These are phyloP conservation scores for Dendrocalamus sinicus DNA, from an alignment of 176 grass and related monocot species.

Conservation along the genomic window DNA sequence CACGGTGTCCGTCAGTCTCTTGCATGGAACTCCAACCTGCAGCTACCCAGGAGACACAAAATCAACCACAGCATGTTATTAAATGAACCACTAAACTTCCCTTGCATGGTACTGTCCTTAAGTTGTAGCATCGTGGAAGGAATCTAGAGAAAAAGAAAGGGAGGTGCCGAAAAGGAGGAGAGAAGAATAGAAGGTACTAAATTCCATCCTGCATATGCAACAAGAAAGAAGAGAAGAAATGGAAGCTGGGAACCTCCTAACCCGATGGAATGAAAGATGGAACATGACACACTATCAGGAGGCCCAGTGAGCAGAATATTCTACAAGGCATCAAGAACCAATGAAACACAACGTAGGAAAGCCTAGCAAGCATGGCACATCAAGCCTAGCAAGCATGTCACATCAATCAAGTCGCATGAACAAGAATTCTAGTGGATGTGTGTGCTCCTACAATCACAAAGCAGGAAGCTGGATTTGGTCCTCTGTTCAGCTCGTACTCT, in stretches of 20 bases:
- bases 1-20: conserved; percentile 86
- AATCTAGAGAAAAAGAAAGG: conserved; percentile 18
- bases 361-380: conserved; percentile 1
- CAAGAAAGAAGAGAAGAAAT: conserved; percentile 39
- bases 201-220: conserved; percentile 34
- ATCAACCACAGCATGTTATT: conserved; percentile 48
- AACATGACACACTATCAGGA: conserved; percentile 36
- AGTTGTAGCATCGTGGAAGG: conserved; percentile 2
- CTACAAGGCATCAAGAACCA: conserved; percentile 36
- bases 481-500: conserved; percentile 12
- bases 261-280: conserved; percentile 42
- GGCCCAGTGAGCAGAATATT: conserved; percentile 35
- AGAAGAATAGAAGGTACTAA: conserved; percentile 30
- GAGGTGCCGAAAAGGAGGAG: neutral
- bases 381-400: too few relatives aligned
- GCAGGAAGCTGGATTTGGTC: conserved; percentile 29
- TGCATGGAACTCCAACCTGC: conserved; percentile 92
- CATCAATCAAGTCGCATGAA: conserved; percentile 43
- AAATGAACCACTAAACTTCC: conserved; percentile 18
- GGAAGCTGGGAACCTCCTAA: conserved; percentile 36
- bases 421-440: conserved; percentile 3
- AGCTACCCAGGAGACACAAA: conserved; percentile 61
- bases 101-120: conserved; percentile 38
- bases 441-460: conserved; percentile 4
- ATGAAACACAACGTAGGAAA: conserved; percentile 32